These are phyloP conservation scores for Knufia petricola DNA, from an alignment of 2,329 filamentous ascomycete genomes.

Conservation along the genomic window DNA sequence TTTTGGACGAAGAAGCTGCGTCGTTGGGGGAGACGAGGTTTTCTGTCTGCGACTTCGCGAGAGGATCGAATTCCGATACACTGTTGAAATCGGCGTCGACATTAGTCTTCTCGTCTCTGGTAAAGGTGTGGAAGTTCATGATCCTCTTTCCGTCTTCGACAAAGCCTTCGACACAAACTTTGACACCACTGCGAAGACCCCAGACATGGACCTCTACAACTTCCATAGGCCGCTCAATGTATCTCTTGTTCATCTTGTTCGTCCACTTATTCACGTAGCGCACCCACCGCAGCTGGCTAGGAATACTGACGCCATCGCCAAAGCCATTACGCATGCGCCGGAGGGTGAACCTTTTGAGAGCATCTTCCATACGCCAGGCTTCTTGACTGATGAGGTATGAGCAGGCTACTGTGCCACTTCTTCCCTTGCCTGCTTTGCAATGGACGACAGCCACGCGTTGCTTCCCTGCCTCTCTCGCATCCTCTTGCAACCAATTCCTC, in stretches of 20 bases:
- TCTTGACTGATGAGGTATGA: slow-evolving; percentile 86
- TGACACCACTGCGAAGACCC: slow-evolving; percentile 80
- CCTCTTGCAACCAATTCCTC: slow-evolving; percentile 68
- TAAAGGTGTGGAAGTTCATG: slow-evolving; percentile 70
- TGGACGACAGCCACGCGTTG: slow-evolving; percentile 78
- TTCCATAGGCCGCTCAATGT: slow-evolving; percentile 73
- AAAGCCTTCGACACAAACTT: slow-evolving; percentile 75
- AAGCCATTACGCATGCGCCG: slow-evolving; percentile 83
- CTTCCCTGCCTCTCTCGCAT: slow-evolving; percentile 30
- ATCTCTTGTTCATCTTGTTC: slow-evolving; percentile 58
- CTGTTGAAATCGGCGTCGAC: slow-evolving; percentile 39
- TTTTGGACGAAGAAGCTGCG: slow-evolving; percentile 16
- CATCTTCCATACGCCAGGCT: slow-evolving; percentile 56
- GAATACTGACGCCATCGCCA: slow-evolving; percentile 82
- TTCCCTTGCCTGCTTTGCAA: slow-evolving; percentile 93
- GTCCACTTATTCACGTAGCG: slow-evolving; percentile 84
- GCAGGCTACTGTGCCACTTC: slow-evolving; percentile 79
- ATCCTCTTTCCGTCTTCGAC: slow-evolving; percentile 84
- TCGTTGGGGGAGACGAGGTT: slow-evolving; percentile 16
- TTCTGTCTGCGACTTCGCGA: slow-evolving; percentile 12
- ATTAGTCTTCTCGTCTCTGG: slow-evolving; percentile 58
- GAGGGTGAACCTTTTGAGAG: slow-evolving; percentile 62
- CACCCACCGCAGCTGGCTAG: slow-evolving; percentile 81
- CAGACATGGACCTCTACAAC: slow-evolving; percentile 82
- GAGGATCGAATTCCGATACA: background rate